Base-by-base conservation (phyloP, 352 stramenopile genomes). In the Pythium pyrilobum region DNA sequence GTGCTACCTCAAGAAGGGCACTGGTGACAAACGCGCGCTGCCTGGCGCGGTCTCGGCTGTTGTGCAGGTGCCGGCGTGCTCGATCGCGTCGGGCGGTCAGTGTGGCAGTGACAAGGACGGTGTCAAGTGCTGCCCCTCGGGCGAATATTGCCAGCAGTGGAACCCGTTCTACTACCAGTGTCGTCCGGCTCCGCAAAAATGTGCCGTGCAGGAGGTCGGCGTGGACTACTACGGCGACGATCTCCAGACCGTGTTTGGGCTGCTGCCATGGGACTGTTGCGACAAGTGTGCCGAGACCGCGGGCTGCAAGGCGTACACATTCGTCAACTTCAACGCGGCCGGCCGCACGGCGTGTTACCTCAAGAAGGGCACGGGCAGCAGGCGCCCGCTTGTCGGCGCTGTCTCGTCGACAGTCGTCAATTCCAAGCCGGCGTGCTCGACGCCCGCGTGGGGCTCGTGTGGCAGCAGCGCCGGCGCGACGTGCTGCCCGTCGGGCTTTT, bases 81-180 rank as follows among this genome's bases (percentile, higher is more conserved):
- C 47, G 10, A 47, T 45, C 20, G 11, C 41, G 4, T 37, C 58
- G 0, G 38, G 53, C 8, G 55, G 43, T 15, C 42, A 56, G 31
- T 67, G 63, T 33, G 61, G 61, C 43, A 58, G 34, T n/a, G 38
- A 34, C 41, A 36, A 43, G 39, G 55, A n/a, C 9, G 62, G 69
- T 5, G 55, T 57, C 8, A 52, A 18, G 12, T 82, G 73, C 56
- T 84, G 71, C 31, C 64, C 65, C 28, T 56, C 53, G 20, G 66
- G 66, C 39, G 52, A 67, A 38, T 86, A 82, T 59, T 87, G 76
- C 54, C 73, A 85, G 57, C 76, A 73, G 40, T 87, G 77, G 74
- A 83, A 84, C 56, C 57, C 59, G 7, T 56, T 61, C 7, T 85
- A 85, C 68, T 85, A 87, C 64, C 74, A 85, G 40, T 85, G 74